phyloP scores from a whole-genome alignment of 352 stramenopile species.

The Phytophthora rubi region DNA sequence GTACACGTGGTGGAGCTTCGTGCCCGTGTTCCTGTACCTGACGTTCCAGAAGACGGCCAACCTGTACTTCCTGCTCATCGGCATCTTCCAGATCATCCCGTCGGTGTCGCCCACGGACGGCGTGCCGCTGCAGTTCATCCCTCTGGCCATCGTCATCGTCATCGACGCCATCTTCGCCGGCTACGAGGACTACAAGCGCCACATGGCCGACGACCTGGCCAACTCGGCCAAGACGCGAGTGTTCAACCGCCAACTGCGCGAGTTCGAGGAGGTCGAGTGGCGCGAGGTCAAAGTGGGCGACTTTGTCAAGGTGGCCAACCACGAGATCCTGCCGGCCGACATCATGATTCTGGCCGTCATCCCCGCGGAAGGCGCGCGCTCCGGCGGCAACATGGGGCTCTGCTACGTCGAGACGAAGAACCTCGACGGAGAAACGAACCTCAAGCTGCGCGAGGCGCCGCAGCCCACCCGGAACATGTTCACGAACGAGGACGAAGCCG shows the following conservation, averaged over 20 bases:
- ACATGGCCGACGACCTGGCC: conserved; percentile 74
- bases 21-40: conserved; percentile 86
- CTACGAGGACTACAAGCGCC: conserved; percentile 87
- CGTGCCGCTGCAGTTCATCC: conserved; percentile 84
- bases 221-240: conserved; percentile 73
- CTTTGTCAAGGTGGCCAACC: conserved; percentile 85
- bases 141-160: conserved; percentile 81
- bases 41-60: conserved; percentile 91
- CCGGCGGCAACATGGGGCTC: conserved; percentile 69
- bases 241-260: conserved; percentile 79
- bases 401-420: conserved; percentile 93
- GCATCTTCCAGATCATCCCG: conserved; percentile 90
- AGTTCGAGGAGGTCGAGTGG: conserved; percentile 89
- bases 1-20: conserved; percentile 91
- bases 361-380: conserved; percentile 61
- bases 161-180: conserved; percentile 86
- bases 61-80: conserved; percentile 89
- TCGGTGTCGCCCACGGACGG: conserved; percentile 82
- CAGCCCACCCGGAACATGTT: conserved; percentile 68
- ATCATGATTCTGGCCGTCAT: conserved; percentile 82
- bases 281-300: conserved; percentile 82
- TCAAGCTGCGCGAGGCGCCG: conserved; percentile 83
- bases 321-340: conserved; percentile 82
- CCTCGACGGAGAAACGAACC: conserved; percentile 87
- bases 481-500: conserved; percentile 67